Percentiles rank a stretch among this genome's conserved stretches.
Conservation (phyloP, 768 basidiomycete species). For the Phlebiopsis flavidoalba region DNA sequence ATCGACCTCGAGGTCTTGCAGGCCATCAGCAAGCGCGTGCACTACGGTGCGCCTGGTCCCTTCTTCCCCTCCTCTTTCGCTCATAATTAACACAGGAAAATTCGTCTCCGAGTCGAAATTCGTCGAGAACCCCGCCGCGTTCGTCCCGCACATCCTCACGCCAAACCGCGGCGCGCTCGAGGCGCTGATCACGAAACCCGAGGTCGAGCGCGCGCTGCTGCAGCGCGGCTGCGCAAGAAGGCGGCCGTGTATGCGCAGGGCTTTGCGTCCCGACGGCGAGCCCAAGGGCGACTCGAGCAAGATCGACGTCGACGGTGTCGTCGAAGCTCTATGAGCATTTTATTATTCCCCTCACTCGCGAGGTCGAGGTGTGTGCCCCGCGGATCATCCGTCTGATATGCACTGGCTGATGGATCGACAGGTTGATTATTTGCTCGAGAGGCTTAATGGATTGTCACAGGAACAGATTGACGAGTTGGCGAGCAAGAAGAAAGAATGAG, state of each 20-base stretch:
- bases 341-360: slow-evolving; percentile 96
- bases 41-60: slow-evolving; percentile 79
- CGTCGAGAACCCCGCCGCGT: slow-evolving; percentile 73
- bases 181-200: slow-evolving; percentile 93
- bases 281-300: slow-evolving; percentile 45
- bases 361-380: slow-evolving; percentile 76
- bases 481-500: slow-evolving; percentile 9
- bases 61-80: not conserved
- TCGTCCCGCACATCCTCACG: slow-evolving; percentile 86
- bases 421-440: slow-evolving; percentile 93
- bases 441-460: slow-evolving; percentile 80
- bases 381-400: slow-evolving; percentile 2
- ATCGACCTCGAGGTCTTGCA: slow-evolving; percentile 96
- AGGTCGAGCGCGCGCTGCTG: slow-evolving; percentile 84
- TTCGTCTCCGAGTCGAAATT: slow-evolving; percentile 99
- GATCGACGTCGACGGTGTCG: slow-evolving; percentile 91
- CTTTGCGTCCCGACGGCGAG: slow-evolving; percentile 65
- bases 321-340: slow-evolving; percentile 91
- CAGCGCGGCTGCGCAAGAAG: slow-evolving; percentile 83
- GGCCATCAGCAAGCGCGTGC: slow-evolving; percentile 95
- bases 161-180: slow-evolving; percentile 77
- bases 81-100: slow-evolving; percentile 59
- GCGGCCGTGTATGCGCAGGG: slow-evolving; percentile 74
- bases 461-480: slow-evolving; percentile 70
- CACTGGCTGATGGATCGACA: slow-evolving; percentile 25